Conservation (phyloP, 306 rosid species). For the Fagus sylvatica region DNA sequence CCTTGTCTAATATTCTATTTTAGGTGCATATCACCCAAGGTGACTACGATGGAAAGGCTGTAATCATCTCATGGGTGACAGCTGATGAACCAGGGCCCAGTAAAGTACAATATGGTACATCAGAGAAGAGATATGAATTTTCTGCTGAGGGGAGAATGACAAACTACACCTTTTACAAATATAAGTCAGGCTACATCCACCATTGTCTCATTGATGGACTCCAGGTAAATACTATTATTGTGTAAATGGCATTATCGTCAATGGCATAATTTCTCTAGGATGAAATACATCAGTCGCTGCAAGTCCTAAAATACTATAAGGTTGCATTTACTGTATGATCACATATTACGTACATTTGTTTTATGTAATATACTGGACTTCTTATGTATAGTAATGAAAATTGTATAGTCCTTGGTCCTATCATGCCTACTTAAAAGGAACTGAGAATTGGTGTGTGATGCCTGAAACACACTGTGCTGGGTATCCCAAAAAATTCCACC, state of each 20-base stretch:
- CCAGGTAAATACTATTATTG: constrained; percentile 49
- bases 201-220: constrained; percentile 81
- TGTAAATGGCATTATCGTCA: constrained; percentile 18
- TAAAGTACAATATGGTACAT: constrained; percentile 63
- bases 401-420: background rate
- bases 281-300: constrained; percentile 13
- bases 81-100: constrained; percentile 61
- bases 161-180: constrained; percentile 75
- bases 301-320: background rate
- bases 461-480: background rate
- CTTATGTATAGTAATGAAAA: background rate
- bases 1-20: constrained; percentile 19
- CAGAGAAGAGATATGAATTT: constrained; percentile 38
- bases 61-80: constrained; percentile 89
- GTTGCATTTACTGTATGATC: constrained; percentile 25
- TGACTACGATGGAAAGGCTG: constrained; percentile 92
- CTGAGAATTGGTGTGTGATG: background rate
- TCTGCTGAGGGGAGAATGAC: constrained; percentile 54
- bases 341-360: background rate
- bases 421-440: background rate
- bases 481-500: background rate
- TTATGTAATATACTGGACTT: background rate
- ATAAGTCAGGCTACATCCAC: constrained; percentile 88
- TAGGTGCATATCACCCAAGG: constrained; percentile 98
- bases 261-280: constrained; percentile 5